Evolutionary conservation across 2,329 filamentous ascomycete species (phyloP).

Genomic region (Neobulgaria alba): DNA sequence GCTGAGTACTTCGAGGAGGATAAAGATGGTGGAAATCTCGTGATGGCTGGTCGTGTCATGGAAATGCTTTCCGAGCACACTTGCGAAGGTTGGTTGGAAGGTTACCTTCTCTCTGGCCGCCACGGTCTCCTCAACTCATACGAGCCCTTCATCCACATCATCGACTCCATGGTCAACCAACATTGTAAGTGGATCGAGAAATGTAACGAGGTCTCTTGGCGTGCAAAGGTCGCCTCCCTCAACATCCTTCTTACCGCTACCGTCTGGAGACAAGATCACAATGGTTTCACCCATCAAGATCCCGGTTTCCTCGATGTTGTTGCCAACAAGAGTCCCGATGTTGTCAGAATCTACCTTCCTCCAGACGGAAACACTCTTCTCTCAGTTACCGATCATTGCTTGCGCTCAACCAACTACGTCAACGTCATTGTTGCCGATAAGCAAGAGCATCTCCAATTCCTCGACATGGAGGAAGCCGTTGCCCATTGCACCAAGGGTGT

Average conservation of each 20-base stretch:
- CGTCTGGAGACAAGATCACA: constrained; percentile 77
- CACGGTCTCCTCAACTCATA: constrained; percentile 74
- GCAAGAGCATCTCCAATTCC: constrained; percentile 68
- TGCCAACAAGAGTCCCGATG: constrained; percentile 70
- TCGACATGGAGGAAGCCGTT: constrained; percentile 64
- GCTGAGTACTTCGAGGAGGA: constrained; percentile 73
- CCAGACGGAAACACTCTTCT: constrained; percentile 73
- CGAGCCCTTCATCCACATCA: constrained; percentile 75
- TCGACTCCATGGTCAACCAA: constrained; percentile 80
- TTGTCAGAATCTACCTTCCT: constrained; percentile 73
- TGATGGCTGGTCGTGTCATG: constrained; percentile 63
- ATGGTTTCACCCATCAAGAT: constrained; percentile 76
- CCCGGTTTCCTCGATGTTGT: constrained; percentile 74
- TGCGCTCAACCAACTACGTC: constrained; percentile 67
- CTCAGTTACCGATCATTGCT: constrained; percentile 67
- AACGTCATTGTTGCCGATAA: constrained; percentile 76
- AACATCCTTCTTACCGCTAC: constrained; percentile 74
- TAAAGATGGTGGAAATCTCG: constrained; percentile 63
- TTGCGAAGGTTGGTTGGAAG: constrained; percentile 72
- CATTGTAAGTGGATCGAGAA: constrained; percentile 84
- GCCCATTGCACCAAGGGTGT: constrained; percentile 71
- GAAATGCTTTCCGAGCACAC: constrained; percentile 80
- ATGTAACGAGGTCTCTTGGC: constrained; percentile 71
- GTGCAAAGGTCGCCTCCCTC: constrained; percentile 62
- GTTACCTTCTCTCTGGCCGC: constrained; percentile 65